Evolutionary conservation across 1,284 basidiomycete genomes (phyloP), one percentile per base, ranked within the genome.

Genomic region (Cutaneotrichosporon curvatum): DNA sequence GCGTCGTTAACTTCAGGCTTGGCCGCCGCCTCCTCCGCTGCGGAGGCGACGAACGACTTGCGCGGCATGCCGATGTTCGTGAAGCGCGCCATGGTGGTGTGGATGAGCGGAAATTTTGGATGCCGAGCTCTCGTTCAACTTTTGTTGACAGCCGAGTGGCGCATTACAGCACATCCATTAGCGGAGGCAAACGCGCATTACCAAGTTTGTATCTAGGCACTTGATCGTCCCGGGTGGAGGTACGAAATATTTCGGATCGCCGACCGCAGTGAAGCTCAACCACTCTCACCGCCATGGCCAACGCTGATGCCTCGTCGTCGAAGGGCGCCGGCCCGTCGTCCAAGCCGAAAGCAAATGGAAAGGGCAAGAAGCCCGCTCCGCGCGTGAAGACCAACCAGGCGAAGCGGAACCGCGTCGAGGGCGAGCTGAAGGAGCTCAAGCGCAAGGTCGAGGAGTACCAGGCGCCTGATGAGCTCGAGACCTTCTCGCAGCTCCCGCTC

Each of bases 401-500:
- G 34, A 67, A 65, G 55, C 55, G 70, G 37, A 54, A 62, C 40
- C 55, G 59, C 43, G 55, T 62, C 42, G 59, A 72, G 51, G 59
- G 64, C 11, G 72, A 73, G 58, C 55, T 73, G 45, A 48, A 53
- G 31, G 62, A 67, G 23, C 53, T 73, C 16, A 61, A 71, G 55
- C n/a, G 25, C 15, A 37, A 31, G 22, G 34, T 34, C n/a, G 36
- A 51, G 32, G 18, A 23, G 8, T 41, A 65, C 60, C 53, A 61
- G 12, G 43, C 61, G 1, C 53, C 64, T 4, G 55, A 43, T 4
- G 59, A 65, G 31, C 48, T 69, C 37, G 61, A 57, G 6, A 51
- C 58, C 21, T 75, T 75, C 57, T 56, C 61, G 12, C 65, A 74
- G 45, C 61, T 75, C n/a, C 70, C 70, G 2, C 56, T 72, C 16